These are phyloP conservation scores for Megacollybia marginata DNA, from an alignment of 768 basidiomycete species.

Conservation along the genomic window DNA sequence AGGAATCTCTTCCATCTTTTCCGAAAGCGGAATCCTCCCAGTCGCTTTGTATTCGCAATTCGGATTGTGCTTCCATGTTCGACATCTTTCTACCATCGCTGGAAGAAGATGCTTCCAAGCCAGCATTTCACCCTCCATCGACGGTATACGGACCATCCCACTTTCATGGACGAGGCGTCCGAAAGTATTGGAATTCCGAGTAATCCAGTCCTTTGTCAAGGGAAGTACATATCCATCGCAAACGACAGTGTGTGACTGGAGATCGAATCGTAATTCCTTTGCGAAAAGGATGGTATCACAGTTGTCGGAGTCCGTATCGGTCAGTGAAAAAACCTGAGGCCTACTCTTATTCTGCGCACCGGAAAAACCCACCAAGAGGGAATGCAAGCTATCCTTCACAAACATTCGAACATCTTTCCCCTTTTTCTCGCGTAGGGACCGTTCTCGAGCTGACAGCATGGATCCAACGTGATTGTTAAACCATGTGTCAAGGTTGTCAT, in stretches of 20 bases:
- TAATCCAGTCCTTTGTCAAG: background rate
- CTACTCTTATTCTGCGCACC: constrained; percentile 12
- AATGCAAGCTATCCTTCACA: constrained; percentile 25
- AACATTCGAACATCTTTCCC: constrained; percentile 17
- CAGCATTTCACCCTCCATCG: constrained; percentile 25
- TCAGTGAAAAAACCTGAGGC: constrained; percentile 12
- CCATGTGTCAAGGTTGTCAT: background rate
- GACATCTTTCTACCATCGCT: constrained; percentile 43
- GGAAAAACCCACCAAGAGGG: constrained; percentile 16
- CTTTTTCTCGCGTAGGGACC: background rate
- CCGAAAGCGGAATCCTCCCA: constrained; percentile 28
- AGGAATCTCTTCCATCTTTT: constrained; percentile 28
- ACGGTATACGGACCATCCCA: constrained; percentile 8
- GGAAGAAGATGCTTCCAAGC: constrained; percentile 50
- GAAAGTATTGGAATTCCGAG: constrained; percentile 1
- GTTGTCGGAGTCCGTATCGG: constrained; percentile 8
- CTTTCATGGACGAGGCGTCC: background rate
- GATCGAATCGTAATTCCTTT: constrained; percentile 15
- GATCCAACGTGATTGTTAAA: background rate
- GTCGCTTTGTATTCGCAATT: constrained; percentile 38
- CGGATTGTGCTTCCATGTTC: constrained; percentile 41
- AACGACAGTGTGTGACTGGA: constrained; percentile 16
- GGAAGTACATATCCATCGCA: constrained; percentile 17
- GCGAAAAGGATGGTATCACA: constrained; percentile 20
- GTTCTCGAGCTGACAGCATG: background rate